Base-by-base conservation (phyloP, 148 eudicot species). In the Camellia granthamiana region DNA sequence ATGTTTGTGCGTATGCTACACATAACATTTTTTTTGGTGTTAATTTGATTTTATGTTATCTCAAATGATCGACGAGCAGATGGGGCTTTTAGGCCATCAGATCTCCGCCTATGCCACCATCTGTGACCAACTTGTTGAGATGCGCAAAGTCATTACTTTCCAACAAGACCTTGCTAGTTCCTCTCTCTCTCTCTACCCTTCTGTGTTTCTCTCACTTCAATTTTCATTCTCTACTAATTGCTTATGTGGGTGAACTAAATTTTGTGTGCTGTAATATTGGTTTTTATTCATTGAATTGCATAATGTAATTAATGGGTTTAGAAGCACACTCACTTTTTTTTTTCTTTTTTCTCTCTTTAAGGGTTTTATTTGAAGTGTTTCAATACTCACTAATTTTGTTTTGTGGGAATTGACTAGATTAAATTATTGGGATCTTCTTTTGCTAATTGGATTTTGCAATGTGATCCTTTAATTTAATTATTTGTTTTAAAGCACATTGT, bases 51-150 rank as follows among this genome's bases (percentile, higher is more conserved):
- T 30, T 30, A 30, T 30, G 30, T 23, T 23, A 23, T 23, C 30
- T 23, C 30, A 23, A 23, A 81, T 81, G 80, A 81, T 80, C 3
- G 80, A 81, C 46, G 84, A 81, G 52, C 84, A 81, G 30, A 21
- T 81, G 38, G 84, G 76, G 52, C 42, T 81, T 4, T 60, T 81
- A 11, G 66, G 84, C 3, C 59, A 59, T 14, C 84, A 81, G 74
- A 81, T 81, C 56, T 15, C 70, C 0, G 80, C 75, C 14, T 81
- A 81, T 13, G 38, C 69, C 51, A 60, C 74, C 19, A 76, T 81
- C 42, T 58, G 70, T 14, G 51, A 81, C 16, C 84, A 81, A 23
- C 84, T 81, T 38, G 71, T 77, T 60, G 60, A 69, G 16, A 68
- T 76, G 84, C 80, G 70, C 52, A 76, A 66, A 14, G 52, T 52